These are phyloP conservation scores for Ramaria sp. DNA, from an alignment of 768 basidiomycete species.

Conservation along the genomic window DNA sequence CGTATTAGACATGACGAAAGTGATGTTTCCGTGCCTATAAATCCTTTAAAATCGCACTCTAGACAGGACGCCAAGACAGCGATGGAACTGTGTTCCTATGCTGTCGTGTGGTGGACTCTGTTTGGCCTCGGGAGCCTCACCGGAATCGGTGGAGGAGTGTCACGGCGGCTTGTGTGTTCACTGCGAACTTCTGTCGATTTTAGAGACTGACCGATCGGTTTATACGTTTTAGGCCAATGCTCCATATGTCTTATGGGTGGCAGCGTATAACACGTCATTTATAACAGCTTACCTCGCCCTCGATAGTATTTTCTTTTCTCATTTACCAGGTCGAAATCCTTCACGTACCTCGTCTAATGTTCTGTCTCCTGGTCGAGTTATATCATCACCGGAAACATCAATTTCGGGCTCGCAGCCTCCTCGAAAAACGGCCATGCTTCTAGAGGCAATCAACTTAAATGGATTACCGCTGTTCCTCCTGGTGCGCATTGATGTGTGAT, in stretches of 20 bases:
- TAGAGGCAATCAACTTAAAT: slow-evolving; percentile 80
- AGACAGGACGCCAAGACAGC: slow-evolving; percentile 56
- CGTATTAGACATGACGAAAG: slow-evolving; percentile 11
- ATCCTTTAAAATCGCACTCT: neutral
- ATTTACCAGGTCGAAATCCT: slow-evolving; percentile 19
- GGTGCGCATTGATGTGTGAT: slow-evolving; percentile 33
- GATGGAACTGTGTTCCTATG: slow-evolving; percentile 66
- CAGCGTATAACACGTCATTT: slow-evolving; percentile 82
- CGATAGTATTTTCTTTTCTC: slow-evolving; percentile 59
- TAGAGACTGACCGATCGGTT: neutral
- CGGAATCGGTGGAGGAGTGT: slow-evolving; percentile 34
- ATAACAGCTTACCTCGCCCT: slow-evolving; percentile 70
- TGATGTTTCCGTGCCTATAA: neutral
- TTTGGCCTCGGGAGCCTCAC: slow-evolving; percentile 29
- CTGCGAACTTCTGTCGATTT: neutral
- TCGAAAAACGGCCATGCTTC: slow-evolving; percentile 34
- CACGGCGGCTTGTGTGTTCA: slow-evolving; percentile 47
- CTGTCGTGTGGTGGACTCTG: slow-evolving; percentile 67
- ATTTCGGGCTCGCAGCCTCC: slow-evolving; percentile 9
- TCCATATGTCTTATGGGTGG: slow-evolving; percentile 81
- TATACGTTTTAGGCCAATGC: slow-evolving; percentile 57
- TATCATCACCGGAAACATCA: neutral
- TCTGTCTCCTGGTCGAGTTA: slow-evolving; percentile 17
- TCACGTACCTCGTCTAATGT: slow-evolving; percentile 14
- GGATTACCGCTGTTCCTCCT: slow-evolving; percentile 70